Conservation (phyloP, 2,329 filamentous ascomycete genomes). For the Aspergillus spinulosporus region DNA sequence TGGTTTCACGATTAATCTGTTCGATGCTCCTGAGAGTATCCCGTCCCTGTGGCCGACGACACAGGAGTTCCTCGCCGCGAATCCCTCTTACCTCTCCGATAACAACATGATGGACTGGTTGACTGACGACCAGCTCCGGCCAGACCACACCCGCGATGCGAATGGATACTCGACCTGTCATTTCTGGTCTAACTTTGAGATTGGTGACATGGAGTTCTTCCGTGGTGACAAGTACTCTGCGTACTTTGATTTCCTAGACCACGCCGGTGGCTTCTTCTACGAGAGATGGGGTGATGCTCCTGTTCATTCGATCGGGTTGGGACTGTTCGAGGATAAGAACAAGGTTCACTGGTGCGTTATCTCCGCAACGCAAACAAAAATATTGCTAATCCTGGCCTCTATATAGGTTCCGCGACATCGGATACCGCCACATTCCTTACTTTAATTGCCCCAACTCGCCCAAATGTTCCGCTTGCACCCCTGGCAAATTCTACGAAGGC, state of each 20-base stretch:
- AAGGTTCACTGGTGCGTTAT: conserved; percentile 83
- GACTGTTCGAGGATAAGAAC: conserved; percentile 84
- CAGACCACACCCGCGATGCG: conserved; percentile 75
- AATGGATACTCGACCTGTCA: conserved; percentile 97
- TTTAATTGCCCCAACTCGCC: conserved; percentile 98
- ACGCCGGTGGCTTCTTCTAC: conserved; percentile 96
- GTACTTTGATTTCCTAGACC: conserved; percentile 93
- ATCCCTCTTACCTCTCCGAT: conserved; percentile 75
- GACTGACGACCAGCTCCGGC: conserved; percentile 72
- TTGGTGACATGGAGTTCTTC: conserved; percentile 92
- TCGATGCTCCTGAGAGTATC: conserved; percentile 85
- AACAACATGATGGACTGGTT: conserved; percentile 90
- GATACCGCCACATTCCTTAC: conserved; percentile 97
- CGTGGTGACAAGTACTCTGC: conserved; percentile 85
- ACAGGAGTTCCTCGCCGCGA: conserved; percentile 79
- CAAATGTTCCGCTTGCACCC: conserved; percentile 85
- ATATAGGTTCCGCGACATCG: conserved; percentile 94
- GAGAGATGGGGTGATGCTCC: conserved; percentile 98
- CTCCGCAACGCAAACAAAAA: not conserved
- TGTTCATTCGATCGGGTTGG: conserved; percentile 90
- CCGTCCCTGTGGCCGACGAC: conserved; percentile 95
- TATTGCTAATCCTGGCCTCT: not conserved
- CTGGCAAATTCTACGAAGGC: conserved; percentile 85
- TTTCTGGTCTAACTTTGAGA: conserved; percentile 99
- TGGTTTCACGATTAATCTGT: conserved; percentile 96